These are phyloP conservation scores for Raphanus raphanistrum DNA, from an alignment of 345 rosid genomes.

Conservation along the genomic window DNA sequence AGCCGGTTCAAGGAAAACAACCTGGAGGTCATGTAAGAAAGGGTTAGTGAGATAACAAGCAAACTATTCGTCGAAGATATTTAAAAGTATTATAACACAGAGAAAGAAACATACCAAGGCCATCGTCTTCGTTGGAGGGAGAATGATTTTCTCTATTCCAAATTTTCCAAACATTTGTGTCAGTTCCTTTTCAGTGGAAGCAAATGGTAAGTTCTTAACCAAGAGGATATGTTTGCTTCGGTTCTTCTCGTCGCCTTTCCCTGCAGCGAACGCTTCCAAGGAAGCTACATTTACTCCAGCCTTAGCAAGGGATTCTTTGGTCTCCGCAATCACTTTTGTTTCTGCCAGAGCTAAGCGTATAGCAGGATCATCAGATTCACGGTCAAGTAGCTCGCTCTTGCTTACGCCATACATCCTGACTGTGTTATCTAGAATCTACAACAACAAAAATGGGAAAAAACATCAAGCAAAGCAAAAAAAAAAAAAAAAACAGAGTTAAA, in stretches of 20 bases:
- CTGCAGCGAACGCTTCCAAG: slow-evolving; percentile 69
- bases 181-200: slow-evolving; percentile 78
- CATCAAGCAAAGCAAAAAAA: slow-evolving; percentile 10
- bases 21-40: slow-evolving; percentile 47
- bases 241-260: slow-evolving; percentile 56
- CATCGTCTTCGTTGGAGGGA: slow-evolving; percentile 86
- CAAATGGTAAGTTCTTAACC: slow-evolving; percentile 91
- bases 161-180: slow-evolving; percentile 80
- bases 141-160: slow-evolving; percentile 81
- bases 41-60: slow-evolving; percentile 1
- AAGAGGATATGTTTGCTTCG: slow-evolving; percentile 85
- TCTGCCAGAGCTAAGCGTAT: slow-evolving; percentile 96
- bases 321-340: slow-evolving; percentile 91
- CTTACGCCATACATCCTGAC: slow-evolving; percentile 81
- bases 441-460: neutral
- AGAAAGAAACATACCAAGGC: slow-evolving; percentile 61
- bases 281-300: slow-evolving; percentile 77
- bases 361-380: slow-evolving; percentile 88
- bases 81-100: neutral
- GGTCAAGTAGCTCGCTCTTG: slow-evolving; percentile 90
- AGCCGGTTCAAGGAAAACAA: slow-evolving; percentile 82
- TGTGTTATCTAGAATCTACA: slow-evolving; percentile 80
- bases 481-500: neutral
- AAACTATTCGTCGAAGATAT: neutral
- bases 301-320: slow-evolving; percentile 74